phyloP scores from a whole-genome alignment of 768 basidiomycete species.

The Rhodotorula sphaerocarpa region DNA sequence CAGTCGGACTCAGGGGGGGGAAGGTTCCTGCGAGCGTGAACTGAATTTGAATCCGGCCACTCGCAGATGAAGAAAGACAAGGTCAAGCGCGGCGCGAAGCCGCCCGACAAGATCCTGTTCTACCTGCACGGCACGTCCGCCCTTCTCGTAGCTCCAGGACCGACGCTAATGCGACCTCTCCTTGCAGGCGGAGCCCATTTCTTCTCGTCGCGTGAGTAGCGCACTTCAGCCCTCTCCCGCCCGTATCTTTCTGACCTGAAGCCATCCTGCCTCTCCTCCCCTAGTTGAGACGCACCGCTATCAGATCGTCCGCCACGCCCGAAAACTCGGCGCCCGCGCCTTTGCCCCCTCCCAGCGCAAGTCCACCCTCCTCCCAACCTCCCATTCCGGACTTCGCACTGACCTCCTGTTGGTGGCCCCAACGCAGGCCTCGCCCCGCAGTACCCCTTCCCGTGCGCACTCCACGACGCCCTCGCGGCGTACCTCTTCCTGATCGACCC shows the following conservation, averaged over 20 bases:
- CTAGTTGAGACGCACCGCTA: slow-evolving; percentile 44
- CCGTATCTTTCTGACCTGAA: not conserved
- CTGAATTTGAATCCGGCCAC: too few relatives aligned
- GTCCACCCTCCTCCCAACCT: not conserved
- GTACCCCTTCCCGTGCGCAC: slow-evolving; percentile 72
- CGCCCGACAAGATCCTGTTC: slow-evolving; percentile 41
- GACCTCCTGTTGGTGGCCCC: slow-evolving; percentile 41
- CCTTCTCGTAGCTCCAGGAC: not conserved
- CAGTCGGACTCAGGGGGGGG: too few relatives aligned
- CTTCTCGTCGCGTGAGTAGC: slow-evolving; percentile 40
- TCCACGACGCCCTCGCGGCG: slow-evolving; percentile 80
- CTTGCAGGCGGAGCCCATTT: slow-evolving; percentile 43
- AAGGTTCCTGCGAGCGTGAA: too few relatives aligned
- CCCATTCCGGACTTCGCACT: not conserved
- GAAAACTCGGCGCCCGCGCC: slow-evolving; percentile 44
- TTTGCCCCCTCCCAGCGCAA: slow-evolving; percentile 39
- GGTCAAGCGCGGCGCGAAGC: slow-evolving; percentile 27
- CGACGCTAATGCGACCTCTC: too few relatives aligned
- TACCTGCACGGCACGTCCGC: slow-evolving; percentile 42
- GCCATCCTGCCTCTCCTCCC: not conserved
- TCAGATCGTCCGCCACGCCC: slow-evolving; percentile 43
- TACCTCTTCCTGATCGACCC: slow-evolving; percentile 83
- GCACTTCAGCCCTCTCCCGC: not conserved
- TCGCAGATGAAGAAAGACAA: slow-evolving; percentile 44
- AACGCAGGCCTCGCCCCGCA: slow-evolving; percentile 63